Percentiles rank a stretch among this genome's conserved stretches.
Evolutionary conservation across 768 basidiomycete species (phyloP).

Genomic region (Collybia sordida): DNA sequence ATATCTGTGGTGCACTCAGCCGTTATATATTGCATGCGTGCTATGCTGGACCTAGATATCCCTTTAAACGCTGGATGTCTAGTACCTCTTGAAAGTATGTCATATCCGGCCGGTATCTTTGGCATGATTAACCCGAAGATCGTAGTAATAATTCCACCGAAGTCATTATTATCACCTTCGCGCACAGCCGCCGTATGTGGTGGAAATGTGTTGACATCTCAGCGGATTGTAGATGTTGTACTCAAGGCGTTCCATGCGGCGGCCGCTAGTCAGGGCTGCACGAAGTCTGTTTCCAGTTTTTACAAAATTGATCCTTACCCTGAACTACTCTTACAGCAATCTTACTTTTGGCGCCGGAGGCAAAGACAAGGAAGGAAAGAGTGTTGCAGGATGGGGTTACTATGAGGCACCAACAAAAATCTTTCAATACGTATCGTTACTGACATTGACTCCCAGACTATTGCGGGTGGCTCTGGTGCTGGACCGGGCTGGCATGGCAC

Average conservation of each 20-base stretch:
- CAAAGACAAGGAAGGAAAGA: conserved; percentile 77
- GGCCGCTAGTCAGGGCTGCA: conserved; percentile 92
- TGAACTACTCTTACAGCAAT: conserved; percentile 48
- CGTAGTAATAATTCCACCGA: conserved; percentile 76
- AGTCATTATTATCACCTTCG: conserved; percentile 77
- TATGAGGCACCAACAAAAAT: conserved; percentile 54
- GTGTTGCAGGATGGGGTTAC: conserved; percentile 85
- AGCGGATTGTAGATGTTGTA: conserved; percentile 93
- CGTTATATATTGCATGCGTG: conserved; percentile 85
- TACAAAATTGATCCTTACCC: conserved; percentile 4
- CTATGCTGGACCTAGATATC: conserved; percentile 85
- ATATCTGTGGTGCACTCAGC: conserved; percentile 86
- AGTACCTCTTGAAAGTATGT: conserved; percentile 76
- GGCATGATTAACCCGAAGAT: not conserved
- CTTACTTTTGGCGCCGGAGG: conserved; percentile 88
- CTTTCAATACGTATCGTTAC: conserved; percentile 7
- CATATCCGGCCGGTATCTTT: not conserved
- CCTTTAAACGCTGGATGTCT: conserved; percentile 94
- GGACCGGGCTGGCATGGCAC: conserved; percentile 90
- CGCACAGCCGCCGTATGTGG: conserved; percentile 90
- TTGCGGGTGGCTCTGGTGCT: conserved; percentile 92
- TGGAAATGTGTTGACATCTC: conserved; percentile 89
- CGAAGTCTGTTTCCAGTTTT: conserved; percentile 58
- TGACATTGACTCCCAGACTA: conserved; percentile 55
- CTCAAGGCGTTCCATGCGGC: conserved; percentile 90